A percentile compares a stretch with the other conserved stretches of the same genome.
Conservation (phyloP, 83 land plant genomes). For the Thuja plicata region DNA sequence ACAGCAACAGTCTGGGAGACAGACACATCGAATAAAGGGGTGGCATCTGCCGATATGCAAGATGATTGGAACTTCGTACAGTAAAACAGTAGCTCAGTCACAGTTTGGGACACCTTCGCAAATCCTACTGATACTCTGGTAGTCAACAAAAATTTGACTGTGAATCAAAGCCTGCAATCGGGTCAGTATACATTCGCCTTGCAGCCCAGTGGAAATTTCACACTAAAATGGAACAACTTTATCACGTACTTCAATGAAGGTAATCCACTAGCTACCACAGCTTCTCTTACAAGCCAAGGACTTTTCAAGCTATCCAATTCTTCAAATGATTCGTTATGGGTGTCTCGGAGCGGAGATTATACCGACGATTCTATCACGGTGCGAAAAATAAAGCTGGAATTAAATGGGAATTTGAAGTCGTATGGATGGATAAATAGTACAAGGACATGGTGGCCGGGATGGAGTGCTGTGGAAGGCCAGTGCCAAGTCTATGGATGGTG, state of each 20-base stretch:
- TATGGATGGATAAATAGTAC: not conserved
- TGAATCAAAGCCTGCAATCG: constrained; percentile 14
- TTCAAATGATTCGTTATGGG: too few species aligned
- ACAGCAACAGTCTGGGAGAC: constrained; percentile 41
- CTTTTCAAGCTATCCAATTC: constrained; percentile 24
- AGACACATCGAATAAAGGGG: constrained; percentile 23
- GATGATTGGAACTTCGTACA: constrained; percentile 42
- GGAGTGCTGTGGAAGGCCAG: constrained; percentile 23
- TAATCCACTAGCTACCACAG: not conserved
- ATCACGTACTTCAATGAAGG: constrained; percentile 33
- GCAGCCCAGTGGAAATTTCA: constrained; percentile 23
- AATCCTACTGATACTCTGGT: constrained; percentile 50
- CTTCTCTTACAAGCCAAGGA: not conserved
- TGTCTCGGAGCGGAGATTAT: too few species aligned
- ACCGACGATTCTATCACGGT: not conserved
- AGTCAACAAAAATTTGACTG: constrained; percentile 37
- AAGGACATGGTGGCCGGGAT: constrained; percentile 12
- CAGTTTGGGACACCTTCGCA: constrained; percentile 46
- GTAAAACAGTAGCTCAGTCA: constrained; percentile 2
- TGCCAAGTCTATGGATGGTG: constrained; percentile 58
- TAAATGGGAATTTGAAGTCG: constrained; percentile 44
- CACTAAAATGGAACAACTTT: constrained; percentile 31
- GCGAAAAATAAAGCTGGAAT: constrained; percentile 21
- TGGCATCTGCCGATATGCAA: constrained; percentile 26
- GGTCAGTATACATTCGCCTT: constrained; percentile 41